phyloP scores from a whole-genome alignment of 2,329 filamentous ascomycete species.

The Trichoderma afroharzianum region DNA sequence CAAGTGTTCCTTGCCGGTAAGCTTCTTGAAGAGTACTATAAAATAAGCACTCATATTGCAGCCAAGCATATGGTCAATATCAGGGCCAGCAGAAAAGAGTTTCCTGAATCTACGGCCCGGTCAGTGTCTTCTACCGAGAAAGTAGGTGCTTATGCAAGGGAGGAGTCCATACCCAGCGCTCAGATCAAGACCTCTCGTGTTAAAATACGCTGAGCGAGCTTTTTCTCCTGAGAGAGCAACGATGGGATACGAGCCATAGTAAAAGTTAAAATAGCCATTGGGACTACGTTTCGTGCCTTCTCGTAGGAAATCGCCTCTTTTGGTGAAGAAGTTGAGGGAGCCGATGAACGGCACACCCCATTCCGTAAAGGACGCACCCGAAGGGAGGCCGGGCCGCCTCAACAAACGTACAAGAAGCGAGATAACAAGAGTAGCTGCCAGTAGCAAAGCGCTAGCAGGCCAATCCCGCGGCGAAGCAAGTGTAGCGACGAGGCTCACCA shows the following conservation, averaged over 20 bases:
- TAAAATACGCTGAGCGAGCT: conserved; percentile 42
- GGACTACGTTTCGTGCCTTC: conserved; percentile 29
- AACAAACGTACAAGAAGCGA: conserved; percentile 8
- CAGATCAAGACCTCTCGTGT: conserved; percentile 42
- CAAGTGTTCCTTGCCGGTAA: conserved; percentile 39
- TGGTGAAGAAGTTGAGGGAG: conserved; percentile 43
- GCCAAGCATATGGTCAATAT: conserved; percentile 21
- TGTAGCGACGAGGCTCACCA: not conserved
- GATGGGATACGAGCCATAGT: conserved; percentile 42
- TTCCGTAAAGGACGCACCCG: conserved; percentile 25
- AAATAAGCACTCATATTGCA: conserved; percentile 27
- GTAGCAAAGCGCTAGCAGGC: conserved; percentile 13
- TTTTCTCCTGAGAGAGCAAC: conserved; percentile 43
- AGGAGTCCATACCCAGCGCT: conserved; percentile 36
- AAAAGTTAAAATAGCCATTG: conserved; percentile 47
- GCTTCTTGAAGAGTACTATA: conserved; percentile 28
- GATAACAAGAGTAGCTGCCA: conserved; percentile 4
- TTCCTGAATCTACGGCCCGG: conserved; percentile 24
- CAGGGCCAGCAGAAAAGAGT: conserved; percentile 31
- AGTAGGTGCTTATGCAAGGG: not conserved
- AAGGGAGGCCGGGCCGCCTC: conserved; percentile 23
- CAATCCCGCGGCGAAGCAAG: conserved; percentile 17
- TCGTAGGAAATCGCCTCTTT: conserved; percentile 42
- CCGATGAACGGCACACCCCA: conserved; percentile 41
- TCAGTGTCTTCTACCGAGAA: not conserved